These are phyloP conservation scores for Trifolium subterraneum DNA, from an alignment of 306 rosid genomes.

Conservation along the genomic window DNA sequence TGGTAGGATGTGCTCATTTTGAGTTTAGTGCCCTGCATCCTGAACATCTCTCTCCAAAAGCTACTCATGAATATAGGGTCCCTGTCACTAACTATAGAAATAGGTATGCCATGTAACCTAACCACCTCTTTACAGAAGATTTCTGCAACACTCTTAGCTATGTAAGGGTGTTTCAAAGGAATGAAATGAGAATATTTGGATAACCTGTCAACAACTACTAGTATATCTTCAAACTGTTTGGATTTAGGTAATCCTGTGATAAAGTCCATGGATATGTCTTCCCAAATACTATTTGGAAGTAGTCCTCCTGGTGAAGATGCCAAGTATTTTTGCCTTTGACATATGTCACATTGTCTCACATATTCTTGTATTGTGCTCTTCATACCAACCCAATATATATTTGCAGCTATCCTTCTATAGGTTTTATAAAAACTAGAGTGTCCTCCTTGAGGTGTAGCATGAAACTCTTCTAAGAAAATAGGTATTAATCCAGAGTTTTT, in stretches of 20 bases:
- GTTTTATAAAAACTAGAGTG: too few species aligned
- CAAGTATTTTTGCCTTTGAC: too few species aligned
- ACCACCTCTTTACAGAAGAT: not conserved
- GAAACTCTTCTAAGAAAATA: too few species aligned
- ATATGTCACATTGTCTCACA: too few species aligned
- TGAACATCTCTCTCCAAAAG: not conserved
- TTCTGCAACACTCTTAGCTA: not conserved
- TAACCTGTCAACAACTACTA: not conserved
- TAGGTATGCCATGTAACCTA: not conserved
- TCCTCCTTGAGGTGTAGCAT: not conserved
- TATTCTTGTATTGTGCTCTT: too few species aligned
- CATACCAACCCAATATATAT: too few species aligned
- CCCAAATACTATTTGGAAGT: too few species aligned
- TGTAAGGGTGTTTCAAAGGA: not conserved
- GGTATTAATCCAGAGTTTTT: too few species aligned
- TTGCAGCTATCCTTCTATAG: too few species aligned
- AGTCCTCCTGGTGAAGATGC: too few species aligned
- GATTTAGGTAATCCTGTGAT: not conserved
- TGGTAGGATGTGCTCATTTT: not conserved
- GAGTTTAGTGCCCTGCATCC: not conserved
- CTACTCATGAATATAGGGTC: not conserved
- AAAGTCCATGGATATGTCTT: too few species aligned
- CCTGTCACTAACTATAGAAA: too few species aligned
- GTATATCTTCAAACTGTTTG: not conserved
- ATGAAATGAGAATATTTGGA: not conserved